Evolutionary conservation across 345 rosid species (phyloP).

Genomic region (Populus tremula): DNA sequence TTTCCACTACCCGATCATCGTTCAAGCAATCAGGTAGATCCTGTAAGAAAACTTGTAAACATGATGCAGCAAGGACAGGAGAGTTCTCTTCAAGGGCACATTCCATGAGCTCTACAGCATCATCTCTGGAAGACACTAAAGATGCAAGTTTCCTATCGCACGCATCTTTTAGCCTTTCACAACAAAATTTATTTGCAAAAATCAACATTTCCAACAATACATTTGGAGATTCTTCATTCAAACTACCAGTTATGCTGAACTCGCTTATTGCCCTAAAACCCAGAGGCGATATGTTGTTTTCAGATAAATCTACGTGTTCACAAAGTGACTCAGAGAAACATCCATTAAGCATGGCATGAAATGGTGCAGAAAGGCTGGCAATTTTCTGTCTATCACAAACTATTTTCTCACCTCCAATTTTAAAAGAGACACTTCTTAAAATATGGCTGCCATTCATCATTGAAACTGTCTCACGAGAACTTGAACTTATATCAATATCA

Average conservation of each 20-base stretch:
- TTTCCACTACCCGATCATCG: slow-evolving; percentile 63
- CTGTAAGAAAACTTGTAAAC: slow-evolving; percentile 74
- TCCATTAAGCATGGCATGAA: slow-evolving; percentile 89
- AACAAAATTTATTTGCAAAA: slow-evolving; percentile 91
- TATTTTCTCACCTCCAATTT: slow-evolving; percentile 71
- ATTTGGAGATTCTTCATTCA: slow-evolving; percentile 51
- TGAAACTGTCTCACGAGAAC: slow-evolving; percentile 33
- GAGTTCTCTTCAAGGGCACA: slow-evolving; percentile 78
- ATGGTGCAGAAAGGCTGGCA: slow-evolving; percentile 82
- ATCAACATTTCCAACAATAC: slow-evolving; percentile 74
- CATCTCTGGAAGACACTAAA: slow-evolving; percentile 60
- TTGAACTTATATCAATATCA: slow-evolving; percentile 29
- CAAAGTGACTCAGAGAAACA: slow-evolving; percentile 74
- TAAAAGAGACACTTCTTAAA: slow-evolving; percentile 51
- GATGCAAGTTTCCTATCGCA: slow-evolving; percentile 87
- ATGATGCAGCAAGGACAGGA: slow-evolving; percentile 77
- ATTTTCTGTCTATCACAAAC: slow-evolving; percentile 76
- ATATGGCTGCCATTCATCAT: slow-evolving; percentile 30
- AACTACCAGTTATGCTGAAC: slow-evolving; percentile 60
- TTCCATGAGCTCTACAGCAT: slow-evolving; percentile 86
- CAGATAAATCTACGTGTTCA: slow-evolving; percentile 82
- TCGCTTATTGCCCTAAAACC: slow-evolving; percentile 68
- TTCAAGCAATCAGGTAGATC: slow-evolving; percentile 76
- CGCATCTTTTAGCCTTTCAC: slow-evolving; percentile 80
- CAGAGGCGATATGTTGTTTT: slow-evolving; percentile 63